Evolutionary conservation across 352 stramenopile genomes (phyloP), one percentile per base, ranked within the genome.

Genomic region (Pythium insidiosum): DNA sequence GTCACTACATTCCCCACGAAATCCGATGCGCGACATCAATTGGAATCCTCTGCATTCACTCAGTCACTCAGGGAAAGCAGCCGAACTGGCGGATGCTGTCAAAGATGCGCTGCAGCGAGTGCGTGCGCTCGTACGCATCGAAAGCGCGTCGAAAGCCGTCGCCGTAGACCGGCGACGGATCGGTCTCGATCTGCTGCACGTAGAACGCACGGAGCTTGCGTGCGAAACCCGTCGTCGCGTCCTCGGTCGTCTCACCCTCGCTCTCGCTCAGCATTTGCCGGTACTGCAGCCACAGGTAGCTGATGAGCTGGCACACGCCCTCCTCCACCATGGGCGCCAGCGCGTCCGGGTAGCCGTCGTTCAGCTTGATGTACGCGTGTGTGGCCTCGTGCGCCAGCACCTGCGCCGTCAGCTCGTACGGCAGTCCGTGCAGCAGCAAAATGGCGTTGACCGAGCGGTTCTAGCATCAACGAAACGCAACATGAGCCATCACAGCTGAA

Each of bases 251-350:
- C 20, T 45, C 56, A 12, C 65, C 55, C 53, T 68, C 61, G n/a
- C 43, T 61, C 29, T 58, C 50, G 19, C 63, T 56, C 35, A 81
- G 52, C 41, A 83, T 57, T 29, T 79, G 73, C 47, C 74, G 77
- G 58, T 86, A 84, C 59, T 84, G 79, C 20, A 88, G 52, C 45
- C 68, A 88, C 7, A 88, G 47, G 47, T 73, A 88, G 53, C 73
- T 84, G 56, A 88, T 79, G 47, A 88, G 56, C 41, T 88, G 73
- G 48, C 76, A 88, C 29, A 84, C 64, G 16, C 76, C 76, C 64
- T 88, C 76, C 40, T 88, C 76, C 9, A 76, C 58, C 51, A 49
- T 45, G 21, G 48, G 55, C 6, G 59, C 40, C 22, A 69, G 50
- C 11, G 58, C 34, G 1, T 36, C 31, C 10, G 75, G 75, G 44